Evolutionary conservation across 73 alveolate genomes (phyloP).

Genomic region (Paramecium sonneborni): DNA sequence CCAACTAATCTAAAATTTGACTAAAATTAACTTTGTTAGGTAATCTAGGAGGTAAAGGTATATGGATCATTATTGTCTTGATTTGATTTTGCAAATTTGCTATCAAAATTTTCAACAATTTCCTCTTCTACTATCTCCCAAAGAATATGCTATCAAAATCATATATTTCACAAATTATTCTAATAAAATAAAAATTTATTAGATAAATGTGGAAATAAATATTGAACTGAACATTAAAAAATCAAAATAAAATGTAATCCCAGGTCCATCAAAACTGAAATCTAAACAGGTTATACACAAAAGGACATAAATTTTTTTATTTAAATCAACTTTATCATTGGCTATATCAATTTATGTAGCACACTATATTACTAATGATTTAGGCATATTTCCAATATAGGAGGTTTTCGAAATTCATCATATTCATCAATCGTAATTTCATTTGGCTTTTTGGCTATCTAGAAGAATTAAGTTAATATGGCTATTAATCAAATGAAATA

Average conservation of each 20-base stretch:
- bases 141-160: neutral
- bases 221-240: neutral
- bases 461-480: neutral
- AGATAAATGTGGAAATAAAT: neutral
- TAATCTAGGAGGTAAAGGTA: neutral
- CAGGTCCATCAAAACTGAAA: conserved; percentile 39
- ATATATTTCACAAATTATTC: neutral
- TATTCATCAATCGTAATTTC: neutral
- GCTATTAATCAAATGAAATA: neutral
- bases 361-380: neutral
- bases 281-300: conserved; percentile 16
- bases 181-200: neutral
- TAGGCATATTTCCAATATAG: neutral
- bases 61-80: neutral
- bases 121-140: neutral
- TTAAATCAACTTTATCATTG: neutral
- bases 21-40: neutral
- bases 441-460: neutral
- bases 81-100: conserved; percentile 2
- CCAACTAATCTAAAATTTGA: neutral
- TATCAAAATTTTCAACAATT: neutral
- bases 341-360: neutral
- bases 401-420: conserved; percentile 33
- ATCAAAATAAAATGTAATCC: conserved; percentile 27
- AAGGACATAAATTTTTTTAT: conserved; percentile 23